Conservation (phyloP, 805 yeast species). For the Candida odintsovae region DNA sequence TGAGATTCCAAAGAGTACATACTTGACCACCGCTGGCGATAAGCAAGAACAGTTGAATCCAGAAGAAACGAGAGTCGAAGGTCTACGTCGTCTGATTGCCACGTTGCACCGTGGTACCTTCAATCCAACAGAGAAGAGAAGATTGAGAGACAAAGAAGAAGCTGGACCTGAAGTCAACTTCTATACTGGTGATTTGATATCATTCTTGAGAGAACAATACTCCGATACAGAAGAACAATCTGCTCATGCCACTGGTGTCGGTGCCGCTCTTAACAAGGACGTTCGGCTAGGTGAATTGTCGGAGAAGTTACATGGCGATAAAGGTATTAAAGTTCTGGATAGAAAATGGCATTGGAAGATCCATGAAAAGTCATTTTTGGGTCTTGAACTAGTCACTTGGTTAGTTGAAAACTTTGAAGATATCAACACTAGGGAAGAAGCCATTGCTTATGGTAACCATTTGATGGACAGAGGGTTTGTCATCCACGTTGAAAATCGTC, state of each 20-base stretch:
- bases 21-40: slow-evolving; percentile 33
- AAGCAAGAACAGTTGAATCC: slow-evolving; percentile 59
- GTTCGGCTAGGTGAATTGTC: slow-evolving; percentile 40
- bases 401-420: slow-evolving; percentile 71
- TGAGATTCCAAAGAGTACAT: slow-evolving; percentile 51
- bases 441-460: slow-evolving; percentile 70
- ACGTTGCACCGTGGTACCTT: slow-evolving; percentile 55
- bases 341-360: slow-evolving; percentile 87
- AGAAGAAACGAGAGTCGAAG: slow-evolving; percentile 93
- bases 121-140: slow-evolving; percentile 35
- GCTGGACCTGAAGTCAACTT: slow-evolving; percentile 71
- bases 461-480: slow-evolving; percentile 70
- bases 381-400: slow-evolving; percentile 86
- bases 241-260: slow-evolving; percentile 8
- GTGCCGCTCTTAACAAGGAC: slow-evolving; percentile 25
- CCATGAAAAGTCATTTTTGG: slow-evolving; percentile 74
- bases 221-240: slow-evolving; percentile 21
- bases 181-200: slow-evolving; percentile 79
- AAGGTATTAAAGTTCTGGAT: slow-evolving; percentile 65
- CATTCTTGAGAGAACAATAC: slow-evolving; percentile 47
- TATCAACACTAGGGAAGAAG: slow-evolving; percentile 77
- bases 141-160: slow-evolving; percentile 35
- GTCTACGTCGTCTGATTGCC: slow-evolving; percentile 63
- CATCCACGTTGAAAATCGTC: slow-evolving; percentile 77
- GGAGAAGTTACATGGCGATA: slow-evolving; percentile 56